A percentile compares a stretch with the other conserved stretches of the same genome.
Conservation (phyloP, 371 early-diverging fungal genomes). For the Umbelopsis sp. region DNA sequence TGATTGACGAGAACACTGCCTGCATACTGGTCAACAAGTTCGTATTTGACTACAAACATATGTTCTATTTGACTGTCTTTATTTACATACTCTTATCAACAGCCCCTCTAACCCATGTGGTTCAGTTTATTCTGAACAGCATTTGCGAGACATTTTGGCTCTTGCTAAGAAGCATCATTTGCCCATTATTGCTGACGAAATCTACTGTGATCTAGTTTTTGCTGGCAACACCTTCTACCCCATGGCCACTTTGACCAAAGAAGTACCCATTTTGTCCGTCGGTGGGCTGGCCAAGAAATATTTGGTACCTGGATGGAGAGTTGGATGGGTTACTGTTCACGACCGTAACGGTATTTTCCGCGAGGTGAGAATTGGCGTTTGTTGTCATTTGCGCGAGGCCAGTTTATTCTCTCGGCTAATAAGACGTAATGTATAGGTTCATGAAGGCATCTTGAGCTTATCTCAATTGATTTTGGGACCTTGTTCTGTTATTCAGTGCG, state of each 20-base stretch:
- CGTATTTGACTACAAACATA: conserved; percentile 2
- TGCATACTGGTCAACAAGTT: conserved; percentile 87
- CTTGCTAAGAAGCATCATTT: conserved; percentile 78
- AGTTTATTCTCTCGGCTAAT: conserved; percentile 23
- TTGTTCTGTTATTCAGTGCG: conserved; percentile 78
- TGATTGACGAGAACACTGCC: conserved; percentile 82
- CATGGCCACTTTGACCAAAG: conserved; percentile 73
- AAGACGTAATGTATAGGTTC: conserved; percentile 42
- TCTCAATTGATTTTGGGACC: conserved; percentile 83
- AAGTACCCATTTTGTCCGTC: conserved; percentile 83
- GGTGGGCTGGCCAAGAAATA: conserved; percentile 92
- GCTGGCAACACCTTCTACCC: conserved; percentile 66
- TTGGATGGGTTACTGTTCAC: conserved; percentile 89
- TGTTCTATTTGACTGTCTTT: neutral
- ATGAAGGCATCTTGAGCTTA: conserved; percentile 71
- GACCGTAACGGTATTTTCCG: conserved; percentile 64
- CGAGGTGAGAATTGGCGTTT: conserved; percentile 27
- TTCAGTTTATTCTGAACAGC: conserved; percentile 77
- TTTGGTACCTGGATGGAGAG: conserved; percentile 92
- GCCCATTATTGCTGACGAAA: conserved; percentile 91
- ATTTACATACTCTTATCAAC: neutral
- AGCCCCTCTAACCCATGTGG: conserved; percentile 91
- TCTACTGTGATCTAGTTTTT: conserved; percentile 92
- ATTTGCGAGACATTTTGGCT: conserved; percentile 70
- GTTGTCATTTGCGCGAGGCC: neutral